Conservation (phyloP, 2,329 filamentous ascomycete species). For the Talaromyces sp. region DNA sequence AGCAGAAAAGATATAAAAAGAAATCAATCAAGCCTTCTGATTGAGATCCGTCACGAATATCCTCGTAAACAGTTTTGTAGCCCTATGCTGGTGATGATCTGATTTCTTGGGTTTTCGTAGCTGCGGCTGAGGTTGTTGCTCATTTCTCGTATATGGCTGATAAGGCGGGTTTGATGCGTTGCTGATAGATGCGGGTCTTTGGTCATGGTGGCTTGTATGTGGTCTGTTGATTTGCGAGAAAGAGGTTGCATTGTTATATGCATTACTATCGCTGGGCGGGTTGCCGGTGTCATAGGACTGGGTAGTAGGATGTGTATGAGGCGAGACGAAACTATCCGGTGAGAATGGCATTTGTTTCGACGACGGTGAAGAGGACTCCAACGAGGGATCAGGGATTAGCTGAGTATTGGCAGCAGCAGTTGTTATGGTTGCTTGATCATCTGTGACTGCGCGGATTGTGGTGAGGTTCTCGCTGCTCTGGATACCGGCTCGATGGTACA, state of each 20-base stretch:
- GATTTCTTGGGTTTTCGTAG: background rate
- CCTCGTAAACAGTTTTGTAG: conserved; percentile 3
- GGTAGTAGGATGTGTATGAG: background rate
- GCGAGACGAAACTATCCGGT: conserved; percentile 12
- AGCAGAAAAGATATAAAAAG: background rate
- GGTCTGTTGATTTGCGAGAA: conserved; percentile 4
- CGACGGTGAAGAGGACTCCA: background rate
- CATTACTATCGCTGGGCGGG: background rate
- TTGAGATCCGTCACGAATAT: background rate
- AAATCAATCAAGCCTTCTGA: background rate
- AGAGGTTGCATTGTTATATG: background rate
- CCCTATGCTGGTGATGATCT: background rate
- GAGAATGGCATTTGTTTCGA: conserved; percentile 11
- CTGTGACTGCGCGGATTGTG: background rate
- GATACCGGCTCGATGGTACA: background rate
- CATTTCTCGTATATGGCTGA: background rate
- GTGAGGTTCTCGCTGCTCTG: conserved; percentile 4
- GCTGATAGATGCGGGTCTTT: background rate
- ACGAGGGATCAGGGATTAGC: background rate
- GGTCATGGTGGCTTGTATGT: background rate
- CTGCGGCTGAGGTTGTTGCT: background rate
- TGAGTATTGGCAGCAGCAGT: background rate
- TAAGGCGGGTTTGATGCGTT: background rate
- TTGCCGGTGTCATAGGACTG: background rate
- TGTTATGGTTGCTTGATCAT: background rate